A percentile compares a stretch with the other conserved stretches of the same genome.
These are phyloP conservation scores for Botrytis aclada DNA, from an alignment of 2,329 filamentous ascomycete species.

Conservation along the genomic window DNA sequence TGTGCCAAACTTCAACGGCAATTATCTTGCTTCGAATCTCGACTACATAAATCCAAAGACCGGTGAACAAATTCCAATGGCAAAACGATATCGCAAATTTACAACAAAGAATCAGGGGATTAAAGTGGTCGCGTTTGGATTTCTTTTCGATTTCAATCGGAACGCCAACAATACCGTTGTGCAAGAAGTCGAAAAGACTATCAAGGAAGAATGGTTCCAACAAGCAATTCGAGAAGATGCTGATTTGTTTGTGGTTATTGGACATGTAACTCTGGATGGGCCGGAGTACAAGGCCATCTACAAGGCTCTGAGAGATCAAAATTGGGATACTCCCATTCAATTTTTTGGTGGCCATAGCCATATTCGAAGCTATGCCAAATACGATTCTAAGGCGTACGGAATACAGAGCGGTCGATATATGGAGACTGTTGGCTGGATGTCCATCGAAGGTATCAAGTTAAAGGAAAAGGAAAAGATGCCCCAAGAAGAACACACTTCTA, in stretches of 20 bases:
- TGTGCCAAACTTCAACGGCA: constrained; percentile 75
- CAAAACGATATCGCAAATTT: constrained; percentile 82
- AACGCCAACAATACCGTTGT: constrained; percentile 91
- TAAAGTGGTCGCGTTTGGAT: constrained; percentile 83
- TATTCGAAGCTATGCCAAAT: constrained; percentile 78
- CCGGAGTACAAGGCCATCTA: constrained; percentile 75
- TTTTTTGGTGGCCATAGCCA: constrained; percentile 92
- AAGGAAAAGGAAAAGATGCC: constrained; percentile 32
- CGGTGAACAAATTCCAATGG: constrained; percentile 70
- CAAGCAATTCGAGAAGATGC: constrained; percentile 79
- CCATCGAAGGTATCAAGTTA: constrained; percentile 60
- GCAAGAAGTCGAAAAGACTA: constrained; percentile 71
- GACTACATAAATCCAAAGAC: constrained; percentile 77
- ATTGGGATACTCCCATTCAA: constrained; percentile 80
- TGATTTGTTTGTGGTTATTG: constrained; percentile 82
- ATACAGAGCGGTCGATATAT: constrained; percentile 88
- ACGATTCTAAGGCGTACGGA: constrained; percentile 73
- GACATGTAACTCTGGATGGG: constrained; percentile 81
- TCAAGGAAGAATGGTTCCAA: constrained; percentile 87
- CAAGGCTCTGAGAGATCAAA: constrained; percentile 70
- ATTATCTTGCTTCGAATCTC: constrained; percentile 87
- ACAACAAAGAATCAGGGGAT: constrained; percentile 86
- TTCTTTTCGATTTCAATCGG: constrained; percentile 88
- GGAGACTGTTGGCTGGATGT: constrained; percentile 94
- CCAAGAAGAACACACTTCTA: constrained; percentile 22